Base-by-base conservation (phyloP, 345 rosid species). In the Citropsis articulata region DNA sequence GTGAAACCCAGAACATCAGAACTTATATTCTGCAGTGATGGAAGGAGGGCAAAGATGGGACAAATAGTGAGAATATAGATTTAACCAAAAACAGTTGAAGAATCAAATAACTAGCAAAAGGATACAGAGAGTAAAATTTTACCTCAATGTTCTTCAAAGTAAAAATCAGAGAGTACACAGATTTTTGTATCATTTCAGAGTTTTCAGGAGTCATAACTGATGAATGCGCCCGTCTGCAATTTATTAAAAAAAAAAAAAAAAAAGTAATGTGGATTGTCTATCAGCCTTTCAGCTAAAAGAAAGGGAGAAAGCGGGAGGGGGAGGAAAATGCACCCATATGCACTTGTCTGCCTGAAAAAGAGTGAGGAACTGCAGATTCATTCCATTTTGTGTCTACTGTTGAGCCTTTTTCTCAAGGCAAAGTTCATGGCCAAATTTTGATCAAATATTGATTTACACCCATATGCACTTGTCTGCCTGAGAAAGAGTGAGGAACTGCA, bases 81-180 rank as follows among this genome's bases (percentile, higher is more conserved):
- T 50, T 30, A 75, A 28, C 18, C n/a, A 0, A 63, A 21, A 24
- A 35, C 50, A 31, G 48, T 9, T 71, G 16, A 35, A 40, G 36
- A 65, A 2, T 16, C 38, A 9, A 30, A 56, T 76, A 66, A 57
- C 4, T 9, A 35, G 56, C 63, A 50, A 31, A 45, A 60, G 48
- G 40, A 27, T 24, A 59, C 5, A 5, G 18, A 38, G 16, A 59
- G 64, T 33, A 72, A 31, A 53, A 72, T 57, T 82, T 80, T 82
- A 93, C 99, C 97, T 97, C 98, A 24, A 97, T 81, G 82, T 97
- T 97, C 89, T 93, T 97, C 89, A 97, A 81, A 22, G 99, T 91
- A 81, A 94, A 93, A 75, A 93, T 88, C 73, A 97, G 87, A 80
- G 93, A 91, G 84, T 93, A 85, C 45, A 97, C 83, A 75, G 98